Evolutionary conservation across 139 green algal genomes (phyloP).

Genomic region (Nannochloris sp.): DNA sequence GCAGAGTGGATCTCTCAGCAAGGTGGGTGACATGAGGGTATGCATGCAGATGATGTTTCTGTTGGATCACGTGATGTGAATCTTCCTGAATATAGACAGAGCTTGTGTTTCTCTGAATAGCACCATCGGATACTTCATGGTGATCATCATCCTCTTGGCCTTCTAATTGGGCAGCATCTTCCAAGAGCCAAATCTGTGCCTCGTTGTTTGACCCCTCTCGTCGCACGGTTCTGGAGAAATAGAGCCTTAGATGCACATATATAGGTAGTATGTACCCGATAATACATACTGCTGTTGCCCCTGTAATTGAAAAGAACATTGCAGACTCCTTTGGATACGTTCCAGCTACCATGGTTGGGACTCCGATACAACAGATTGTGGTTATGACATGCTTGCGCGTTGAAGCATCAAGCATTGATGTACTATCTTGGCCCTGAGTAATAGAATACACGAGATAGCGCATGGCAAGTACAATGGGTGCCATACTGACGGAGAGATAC

Average conservation of each 20-base stretch:
- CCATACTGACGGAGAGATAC: constrained; percentile 37
- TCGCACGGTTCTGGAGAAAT: not conserved
- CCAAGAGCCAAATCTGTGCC: not conserved
- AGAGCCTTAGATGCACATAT: constrained; percentile 31
- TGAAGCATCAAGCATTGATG: constrained; percentile 44
- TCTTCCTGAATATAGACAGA: no score
- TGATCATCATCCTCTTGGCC: not conserved
- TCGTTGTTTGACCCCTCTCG: not conserved
- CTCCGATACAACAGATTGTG: constrained; percentile 28
- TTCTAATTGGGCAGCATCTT: not conserved
- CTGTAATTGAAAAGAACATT: constrained; percentile 44
- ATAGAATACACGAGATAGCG: constrained; percentile 21
- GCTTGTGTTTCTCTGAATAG: no score
- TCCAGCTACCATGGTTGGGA: constrained; percentile 28
- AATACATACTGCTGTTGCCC: constrained; percentile 33
- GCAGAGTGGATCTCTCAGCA: no score
- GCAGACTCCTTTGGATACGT: constrained; percentile 36
- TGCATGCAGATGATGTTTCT: no score
- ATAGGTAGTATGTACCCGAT: constrained; percentile 45
- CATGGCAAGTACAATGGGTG: constrained; percentile 33
- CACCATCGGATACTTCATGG: not conserved
- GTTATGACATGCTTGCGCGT: constrained; percentile 32
- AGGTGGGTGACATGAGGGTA: no score
- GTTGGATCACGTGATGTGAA: no score
- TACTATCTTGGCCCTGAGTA: constrained; percentile 2